Conservation (phyloP, 192 early-diverging fungal species). For the Kickxella alabastrina region DNA sequence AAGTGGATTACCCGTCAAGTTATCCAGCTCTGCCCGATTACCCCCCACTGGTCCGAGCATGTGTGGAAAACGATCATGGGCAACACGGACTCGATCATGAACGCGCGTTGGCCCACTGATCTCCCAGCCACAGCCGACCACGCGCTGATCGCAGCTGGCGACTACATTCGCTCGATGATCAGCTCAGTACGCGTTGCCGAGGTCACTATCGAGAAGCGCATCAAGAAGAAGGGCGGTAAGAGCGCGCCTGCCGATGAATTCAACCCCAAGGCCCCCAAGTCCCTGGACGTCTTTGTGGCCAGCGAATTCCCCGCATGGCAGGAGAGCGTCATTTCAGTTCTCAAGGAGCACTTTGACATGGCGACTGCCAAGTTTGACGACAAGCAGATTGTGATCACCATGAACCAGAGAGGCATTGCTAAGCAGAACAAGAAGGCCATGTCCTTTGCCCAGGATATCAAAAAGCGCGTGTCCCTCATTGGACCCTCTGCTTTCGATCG, state of each 20-base stretch:
- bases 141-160: constrained; percentile 64
- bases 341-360: constrained; percentile 58
- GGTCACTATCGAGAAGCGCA: constrained; percentile 50
- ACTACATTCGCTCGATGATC: constrained; percentile 75
- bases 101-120: constrained; percentile 62
- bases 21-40: constrained; percentile 80
- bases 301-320: constrained; percentile 92
- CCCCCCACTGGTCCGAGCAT: constrained; percentile 92
- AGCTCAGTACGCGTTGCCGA: constrained; percentile 80
- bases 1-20: constrained; percentile 84
- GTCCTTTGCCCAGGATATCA: constrained; percentile 90
- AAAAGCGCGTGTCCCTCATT: constrained; percentile 68
- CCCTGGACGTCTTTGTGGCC: constrained; percentile 77
- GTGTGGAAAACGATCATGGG: constrained; percentile 78
- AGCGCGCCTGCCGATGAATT: constrained; percentile 49
- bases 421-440: constrained; percentile 92
- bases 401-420: constrained; percentile 68
- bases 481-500: constrained; percentile 77
- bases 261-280: constrained; percentile 61
- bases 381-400: constrained; percentile 63
- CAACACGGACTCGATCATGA: constrained; percentile 67
- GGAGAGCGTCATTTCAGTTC: constrained; percentile 58
- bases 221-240: constrained; percentile 78
- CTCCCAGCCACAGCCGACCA: constrained; percentile 64
- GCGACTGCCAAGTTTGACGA: constrained; percentile 64